Conservation (phyloP, 129 eudicot genomes). For the Artemisia argyi region DNA sequence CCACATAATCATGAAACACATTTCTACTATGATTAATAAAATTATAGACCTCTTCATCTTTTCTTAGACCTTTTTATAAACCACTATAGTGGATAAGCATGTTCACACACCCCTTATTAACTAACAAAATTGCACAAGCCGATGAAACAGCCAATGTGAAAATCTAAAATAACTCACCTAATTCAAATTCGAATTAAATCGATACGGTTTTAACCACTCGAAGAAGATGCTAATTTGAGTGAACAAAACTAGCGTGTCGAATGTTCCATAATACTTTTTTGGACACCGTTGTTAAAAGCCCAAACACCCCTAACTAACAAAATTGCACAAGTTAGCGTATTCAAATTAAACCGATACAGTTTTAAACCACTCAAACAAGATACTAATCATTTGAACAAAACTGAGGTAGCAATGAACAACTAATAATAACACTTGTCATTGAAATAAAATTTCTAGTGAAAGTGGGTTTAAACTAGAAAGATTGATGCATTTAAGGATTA, state of each 20-base stretch:
- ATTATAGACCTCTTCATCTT: too few relatives aligned
- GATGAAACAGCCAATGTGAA: too few relatives aligned
- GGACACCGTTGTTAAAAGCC: too few relatives aligned
- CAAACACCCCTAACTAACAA: too few relatives aligned
- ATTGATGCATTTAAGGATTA: slow-evolving; percentile 7
- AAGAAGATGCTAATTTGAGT: slow-evolving; percentile 21
- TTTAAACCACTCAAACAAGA: slow-evolving; percentile 24
- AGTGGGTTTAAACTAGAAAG: slow-evolving; percentile 21
- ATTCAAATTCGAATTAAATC: slow-evolving; percentile 12
- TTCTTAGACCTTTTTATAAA: too few relatives aligned
- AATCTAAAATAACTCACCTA: too few relatives aligned
- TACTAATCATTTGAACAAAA: slow-evolving; percentile 15
- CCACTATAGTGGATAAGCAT: too few relatives aligned
- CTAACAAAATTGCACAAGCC: too few relatives aligned
- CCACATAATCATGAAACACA: too few relatives aligned
- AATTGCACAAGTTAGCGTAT: background rate
- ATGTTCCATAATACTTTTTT: too few relatives aligned
- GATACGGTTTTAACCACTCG: slow-evolving; percentile 18
- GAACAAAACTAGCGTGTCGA: background rate
- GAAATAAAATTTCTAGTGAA: background rate
- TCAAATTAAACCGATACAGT: slow-evolving; percentile 18
- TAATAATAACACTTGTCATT: slow-evolving; percentile 27
- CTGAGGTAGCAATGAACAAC: slow-evolving; percentile 28
- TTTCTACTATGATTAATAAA: too few relatives aligned
- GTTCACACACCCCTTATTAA: too few relatives aligned